phyloP scores from a whole-genome alignment of 371 early-diverging fungal species.

The Mucor mucedo region DNA sequence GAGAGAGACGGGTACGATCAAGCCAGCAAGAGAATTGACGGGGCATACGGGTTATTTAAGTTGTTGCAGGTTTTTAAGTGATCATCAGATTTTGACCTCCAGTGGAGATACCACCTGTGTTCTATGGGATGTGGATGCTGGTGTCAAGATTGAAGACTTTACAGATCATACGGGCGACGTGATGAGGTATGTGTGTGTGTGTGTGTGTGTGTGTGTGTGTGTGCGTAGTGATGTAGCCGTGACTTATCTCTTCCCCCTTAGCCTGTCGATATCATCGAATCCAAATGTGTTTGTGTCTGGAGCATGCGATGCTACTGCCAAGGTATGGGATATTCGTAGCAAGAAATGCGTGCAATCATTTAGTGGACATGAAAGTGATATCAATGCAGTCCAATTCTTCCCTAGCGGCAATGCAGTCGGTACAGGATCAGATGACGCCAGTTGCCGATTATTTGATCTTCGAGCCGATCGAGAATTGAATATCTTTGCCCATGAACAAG shows the following conservation, averaged over 20 bases:
- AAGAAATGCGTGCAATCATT: conserved; percentile 96
- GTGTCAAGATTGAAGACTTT: conserved; percentile 91
- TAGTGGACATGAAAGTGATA: conserved; percentile 96
- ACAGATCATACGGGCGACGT: conserved; percentile 97
- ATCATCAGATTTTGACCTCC: conserved; percentile 91
- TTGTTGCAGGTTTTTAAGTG: conserved; percentile 94
- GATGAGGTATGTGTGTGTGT: conserved; percentile 63
- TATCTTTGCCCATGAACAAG: conserved; percentile 93
- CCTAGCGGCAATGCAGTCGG: conserved; percentile 97
- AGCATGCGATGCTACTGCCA: conserved; percentile 97
- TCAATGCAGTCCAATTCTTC: conserved; percentile 98
- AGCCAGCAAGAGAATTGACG: conserved; percentile 91
- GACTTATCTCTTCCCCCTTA: no score
- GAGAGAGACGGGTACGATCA: conserved; percentile 89
- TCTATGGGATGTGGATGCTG: conserved; percentile 98
- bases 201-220: neutral
- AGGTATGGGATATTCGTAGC: conserved; percentile 96
- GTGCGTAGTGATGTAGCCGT: neutral
- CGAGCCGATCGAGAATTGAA: conserved; percentile 96
- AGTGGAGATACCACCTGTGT: conserved; percentile 98
- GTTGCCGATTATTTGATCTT: conserved; percentile 95
- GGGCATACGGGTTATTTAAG: conserved; percentile 97
- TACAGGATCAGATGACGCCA: conserved; percentile 97
- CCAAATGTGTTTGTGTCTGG: conserved; percentile 96
- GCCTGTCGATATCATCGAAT: conserved; percentile 65